These are phyloP conservation scores for Castanea sativa DNA, from an alignment of 306 rosid species.

Conservation along the genomic window DNA sequence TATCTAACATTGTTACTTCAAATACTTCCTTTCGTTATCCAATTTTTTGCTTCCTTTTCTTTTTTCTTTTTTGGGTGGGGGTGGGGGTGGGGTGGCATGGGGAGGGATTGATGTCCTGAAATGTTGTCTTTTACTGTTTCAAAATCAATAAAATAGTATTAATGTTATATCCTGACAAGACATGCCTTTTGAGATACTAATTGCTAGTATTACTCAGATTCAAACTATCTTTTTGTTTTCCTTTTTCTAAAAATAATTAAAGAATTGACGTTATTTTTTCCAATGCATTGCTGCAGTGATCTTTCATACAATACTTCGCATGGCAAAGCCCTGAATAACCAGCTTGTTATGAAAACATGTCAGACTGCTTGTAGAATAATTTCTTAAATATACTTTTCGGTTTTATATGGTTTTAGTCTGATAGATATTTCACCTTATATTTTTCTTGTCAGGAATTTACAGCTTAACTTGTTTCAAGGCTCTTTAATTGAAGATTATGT, in stretches of 20 bases:
- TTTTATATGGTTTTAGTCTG: slow-evolving; percentile 1
- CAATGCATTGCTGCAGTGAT: slow-evolving; percentile 55
- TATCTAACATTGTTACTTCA: too few species aligned
- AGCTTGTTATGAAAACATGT: slow-evolving; percentile 63
- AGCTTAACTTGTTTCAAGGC: slow-evolving; percentile 71
- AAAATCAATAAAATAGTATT: not conserved
- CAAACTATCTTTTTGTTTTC: not conserved
- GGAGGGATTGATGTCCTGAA: too few species aligned
- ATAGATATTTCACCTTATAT: slow-evolving; percentile 20
- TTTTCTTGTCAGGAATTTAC: slow-evolving; percentile 55
- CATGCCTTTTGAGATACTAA: not conserved
- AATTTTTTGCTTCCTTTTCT: too few species aligned
- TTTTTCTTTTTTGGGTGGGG: too few species aligned
- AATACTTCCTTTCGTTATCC: too few species aligned
- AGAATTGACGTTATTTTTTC: not conserved
- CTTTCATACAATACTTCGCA: slow-evolving; percentile 84
- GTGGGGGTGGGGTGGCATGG: too few species aligned
- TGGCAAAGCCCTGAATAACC: slow-evolving; percentile 58
- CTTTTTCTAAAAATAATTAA: not conserved
- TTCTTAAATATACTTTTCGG: not conserved
- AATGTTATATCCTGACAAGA: not conserved
- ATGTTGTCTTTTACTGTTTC: too few species aligned
- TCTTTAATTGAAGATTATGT: slow-evolving; percentile 34
- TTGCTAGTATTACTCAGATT: not conserved
- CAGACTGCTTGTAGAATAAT: slow-evolving; percentile 24